phyloP scores from a whole-genome alignment of 2,329 filamentous ascomycete genomes.

The Phyllosticta citrichinensis region DNA sequence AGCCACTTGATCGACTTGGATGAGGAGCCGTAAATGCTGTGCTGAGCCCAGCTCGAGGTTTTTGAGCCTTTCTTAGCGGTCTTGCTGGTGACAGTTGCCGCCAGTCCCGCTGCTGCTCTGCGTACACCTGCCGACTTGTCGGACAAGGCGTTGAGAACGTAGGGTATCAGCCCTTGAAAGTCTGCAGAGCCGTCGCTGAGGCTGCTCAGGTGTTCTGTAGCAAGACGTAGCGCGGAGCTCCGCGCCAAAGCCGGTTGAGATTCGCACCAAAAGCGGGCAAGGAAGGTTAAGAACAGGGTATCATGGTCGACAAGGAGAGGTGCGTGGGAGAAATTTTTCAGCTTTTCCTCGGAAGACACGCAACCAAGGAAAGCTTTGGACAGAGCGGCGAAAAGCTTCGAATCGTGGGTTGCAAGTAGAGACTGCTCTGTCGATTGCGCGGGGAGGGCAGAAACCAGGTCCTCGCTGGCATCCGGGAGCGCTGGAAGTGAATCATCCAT shows the following conservation, averaged over 20 bases:
- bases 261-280: slow-evolving; percentile 64
- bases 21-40: slow-evolving; percentile 50
- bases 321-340: slow-evolving; percentile 40
- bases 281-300: slow-evolving; percentile 62
- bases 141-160: slow-evolving; percentile 61
- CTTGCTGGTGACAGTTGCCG: slow-evolving; percentile 25
- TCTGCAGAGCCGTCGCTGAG: slow-evolving; percentile 42
- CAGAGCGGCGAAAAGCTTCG: slow-evolving; percentile 21
- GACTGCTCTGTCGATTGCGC: slow-evolving; percentile 20
- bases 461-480: slow-evolving; percentile 8
- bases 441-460: slow-evolving; percentile 14
- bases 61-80: slow-evolving; percentile 18
- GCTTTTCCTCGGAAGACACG: slow-evolving; percentile 15
- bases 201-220: slow-evolving; percentile 17
- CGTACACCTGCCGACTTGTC: slow-evolving; percentile 71
- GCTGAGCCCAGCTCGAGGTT: slow-evolving; percentile 29
- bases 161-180: slow-evolving; percentile 74
- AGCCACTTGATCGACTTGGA: slow-evolving; percentile 47
- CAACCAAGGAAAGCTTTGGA: slow-evolving; percentile 21
- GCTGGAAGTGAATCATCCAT: slow-evolving; percentile 34
- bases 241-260: slow-evolving; percentile 60
- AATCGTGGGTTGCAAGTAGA: slow-evolving; percentile 18
- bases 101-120: slow-evolving; percentile 59
- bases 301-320: slow-evolving; percentile 45
- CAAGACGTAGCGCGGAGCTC: slow-evolving; percentile 57